Evolutionary conservation across 208 protist species (phyloP), one percentile per base, ranked within the genome.

Genomic region (Wallacemonas sp.): DNA sequence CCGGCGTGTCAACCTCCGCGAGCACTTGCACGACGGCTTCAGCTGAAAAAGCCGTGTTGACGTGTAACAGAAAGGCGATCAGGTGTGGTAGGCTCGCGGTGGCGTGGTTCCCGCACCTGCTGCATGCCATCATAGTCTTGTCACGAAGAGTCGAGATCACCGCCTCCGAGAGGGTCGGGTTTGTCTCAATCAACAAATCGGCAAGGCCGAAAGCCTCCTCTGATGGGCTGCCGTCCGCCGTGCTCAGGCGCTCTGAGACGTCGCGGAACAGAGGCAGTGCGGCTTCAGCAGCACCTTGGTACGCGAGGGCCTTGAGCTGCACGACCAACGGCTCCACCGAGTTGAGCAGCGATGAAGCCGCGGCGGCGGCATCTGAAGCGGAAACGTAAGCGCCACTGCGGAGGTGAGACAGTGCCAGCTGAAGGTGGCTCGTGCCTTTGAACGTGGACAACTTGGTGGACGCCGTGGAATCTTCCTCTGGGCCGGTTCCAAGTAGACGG

Each of bases 311-410:
- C 6, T 59, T 41, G 14, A 80, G 39, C 22, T 65, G 65, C 19
- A 76, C 38, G 0, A 79, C 44, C 6, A 79, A 44, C 0, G 77
- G 67, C 66, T 87, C 80, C 11, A 72, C 17, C 19, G 69, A 70
- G 31, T 61, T 49, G 1, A 87, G 41, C n/a, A 71, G 47, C 1
- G 55, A 55, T 24, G 62, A 41, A 1, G 73, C 65, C 17, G 9
- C 8, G 5, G 34, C 11, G 2, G 71, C 70, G 1, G 42, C 31
- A 0, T 31, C 24, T 1, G 42, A 53, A 0, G 74, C 68, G 1
- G 42, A 42, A 8, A 26, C 67, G 36, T 65, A 82, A 21, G 62
- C n/a, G 0, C 45, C 66, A 1, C 31, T 58, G 1, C 44, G 36
- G 9, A 82, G 42, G 15, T 72, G 28, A 3, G 64, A 79, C 34